Percentiles rank a stretch among this genome's conserved stretches.
Conservation (phyloP, 495 filamentous ascomycete genomes). For the Talaromyces wortmannii region DNA sequence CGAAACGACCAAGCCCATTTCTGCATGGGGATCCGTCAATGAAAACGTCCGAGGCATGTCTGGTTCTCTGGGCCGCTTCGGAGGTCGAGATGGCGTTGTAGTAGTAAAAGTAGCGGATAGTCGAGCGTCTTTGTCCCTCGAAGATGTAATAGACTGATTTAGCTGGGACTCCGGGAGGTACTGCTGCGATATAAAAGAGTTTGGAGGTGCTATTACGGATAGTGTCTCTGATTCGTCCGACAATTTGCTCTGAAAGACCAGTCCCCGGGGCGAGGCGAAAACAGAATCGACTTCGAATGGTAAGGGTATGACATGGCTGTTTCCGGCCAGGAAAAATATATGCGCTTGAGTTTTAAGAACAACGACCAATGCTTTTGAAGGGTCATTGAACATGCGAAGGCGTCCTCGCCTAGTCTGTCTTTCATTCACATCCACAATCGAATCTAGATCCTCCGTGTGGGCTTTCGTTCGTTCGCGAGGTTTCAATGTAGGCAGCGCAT, state of each 20-base stretch:
- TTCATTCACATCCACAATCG: constrained; percentile 1
- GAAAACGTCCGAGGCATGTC: constrained; percentile 76
- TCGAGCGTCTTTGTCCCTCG: constrained; percentile 31
- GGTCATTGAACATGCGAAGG: not conserved
- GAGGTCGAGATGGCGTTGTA: constrained; percentile 12
- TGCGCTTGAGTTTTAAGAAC: constrained; percentile 91
- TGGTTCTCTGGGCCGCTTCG: constrained; percentile 32
- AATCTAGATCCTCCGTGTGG: not conserved
- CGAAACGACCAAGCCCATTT: constrained; percentile 77
- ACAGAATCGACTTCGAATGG: constrained; percentile 90
- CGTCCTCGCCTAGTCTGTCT: not conserved
- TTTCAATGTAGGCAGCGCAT: constrained; percentile 7
- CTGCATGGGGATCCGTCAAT: constrained; percentile 78
- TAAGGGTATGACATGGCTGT: constrained; percentile 84
- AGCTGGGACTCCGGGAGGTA: constrained; percentile 20
- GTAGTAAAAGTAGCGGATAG: constrained; percentile 24
- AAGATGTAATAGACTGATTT: constrained; percentile 38
- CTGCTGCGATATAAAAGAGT: constrained; percentile 64
- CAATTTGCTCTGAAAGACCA: constrained; percentile 76
- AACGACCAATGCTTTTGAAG: constrained; percentile 71
- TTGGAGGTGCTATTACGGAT: constrained; percentile 52
- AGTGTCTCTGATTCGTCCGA: constrained; percentile 20
- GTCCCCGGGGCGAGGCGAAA: constrained; percentile 71
- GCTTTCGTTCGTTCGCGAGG: not conserved
- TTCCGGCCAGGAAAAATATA: constrained; percentile 82